Evolutionary conservation across 2,329 filamentous ascomycete species (phyloP), one percentile per base, ranked within the genome.

Genomic region (Plectosphaerella plurivora): DNA sequence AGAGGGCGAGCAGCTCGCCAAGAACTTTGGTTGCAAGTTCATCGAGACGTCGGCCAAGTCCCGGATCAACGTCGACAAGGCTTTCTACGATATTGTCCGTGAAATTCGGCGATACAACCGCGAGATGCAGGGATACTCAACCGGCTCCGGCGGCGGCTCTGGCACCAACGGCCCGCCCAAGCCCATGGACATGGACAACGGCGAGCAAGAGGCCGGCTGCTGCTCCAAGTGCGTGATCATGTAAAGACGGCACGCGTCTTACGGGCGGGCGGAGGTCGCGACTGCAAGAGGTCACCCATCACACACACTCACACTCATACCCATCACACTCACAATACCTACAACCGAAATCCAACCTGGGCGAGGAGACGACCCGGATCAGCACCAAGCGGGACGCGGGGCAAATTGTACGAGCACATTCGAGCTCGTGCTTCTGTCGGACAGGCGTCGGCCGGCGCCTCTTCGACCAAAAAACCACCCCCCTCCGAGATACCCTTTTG

Each of bases 21-120:
- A 83, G 62, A 86, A 87, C 59, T 97, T 99, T 72, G 87, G 86
- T 68, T 99, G 94, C 87, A 95, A 94, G 69, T 99, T 97, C 77
- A 96, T 97, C 75, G 94, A 99, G 79, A 97, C 94, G 12, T 99
- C 94, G 42, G 94, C 94, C 61, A 99, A 97, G 77, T 96, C 92
- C 57, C 88, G 93, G 70, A 95, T 94, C 78, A 97, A 97, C 68
- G 94, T 99, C 65, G 94, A 99, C 74, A 92, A 95, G 74, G 91
- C 93, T 51, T 99, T 99, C 76, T 97, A 93, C 81, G 92, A 97
- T 69, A 92, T 97, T 62, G 94, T 99, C 54, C 88, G 94, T 69
- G 94, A 97, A 71, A 99, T 99, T 67, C 86, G 94, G 74, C 88
- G 91, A 74, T 97, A 96, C 76, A 97, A 99, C 84, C 93, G 94